phyloP scores from a whole-genome alignment of 768 basidiomycete species.

The Trametes coccinea region DNA sequence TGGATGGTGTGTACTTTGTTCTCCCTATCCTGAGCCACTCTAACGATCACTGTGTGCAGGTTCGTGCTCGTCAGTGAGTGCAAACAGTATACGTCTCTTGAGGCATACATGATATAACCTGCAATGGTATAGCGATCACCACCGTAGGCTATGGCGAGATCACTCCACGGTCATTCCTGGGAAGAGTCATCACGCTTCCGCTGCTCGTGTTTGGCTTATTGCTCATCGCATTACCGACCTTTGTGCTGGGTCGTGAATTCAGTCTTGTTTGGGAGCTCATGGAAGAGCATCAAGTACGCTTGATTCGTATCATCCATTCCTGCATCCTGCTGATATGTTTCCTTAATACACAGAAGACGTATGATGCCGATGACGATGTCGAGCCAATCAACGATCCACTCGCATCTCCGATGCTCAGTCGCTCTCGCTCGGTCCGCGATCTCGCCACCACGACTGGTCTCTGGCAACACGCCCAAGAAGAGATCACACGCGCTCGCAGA shows the following conservation, averaged over 20 bases:
- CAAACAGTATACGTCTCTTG: slow-evolving; percentile 24
- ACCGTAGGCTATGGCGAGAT: slow-evolving; percentile 94
- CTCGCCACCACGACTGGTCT: slow-evolving; percentile 11
- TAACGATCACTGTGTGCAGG: slow-evolving; percentile 32
- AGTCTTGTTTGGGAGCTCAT: slow-evolving; percentile 88
- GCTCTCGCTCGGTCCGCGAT: slow-evolving; percentile 11
- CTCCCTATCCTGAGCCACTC: too few species aligned
- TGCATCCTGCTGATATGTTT: neutral
- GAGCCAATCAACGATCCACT: slow-evolving; percentile 19
- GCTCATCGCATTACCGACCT: slow-evolving; percentile 86
- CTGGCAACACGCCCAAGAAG: slow-evolving; percentile 20
- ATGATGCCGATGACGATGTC: slow-evolving; percentile 14
- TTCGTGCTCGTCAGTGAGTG: slow-evolving; percentile 76
- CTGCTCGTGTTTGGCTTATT: slow-evolving; percentile 86
- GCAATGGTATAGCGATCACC: slow-evolving; percentile 59
- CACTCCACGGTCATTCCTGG: slow-evolving; percentile 85
- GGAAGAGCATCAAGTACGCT: slow-evolving; percentile 49
- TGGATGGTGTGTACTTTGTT: slow-evolving; percentile 58
- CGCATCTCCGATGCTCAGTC: slow-evolving; percentile 20
- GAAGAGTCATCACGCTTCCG: slow-evolving; percentile 81
- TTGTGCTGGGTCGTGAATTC: slow-evolving; percentile 91
- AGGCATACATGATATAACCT: too few species aligned
- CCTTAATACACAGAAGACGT: slow-evolving; percentile 2
- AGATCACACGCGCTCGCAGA: slow-evolving; percentile 13
- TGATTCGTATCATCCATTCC: neutral